These are phyloP conservation scores for Mitragyna speciosa DNA, from an alignment of 257 asterid genomes.

Conservation along the genomic window DNA sequence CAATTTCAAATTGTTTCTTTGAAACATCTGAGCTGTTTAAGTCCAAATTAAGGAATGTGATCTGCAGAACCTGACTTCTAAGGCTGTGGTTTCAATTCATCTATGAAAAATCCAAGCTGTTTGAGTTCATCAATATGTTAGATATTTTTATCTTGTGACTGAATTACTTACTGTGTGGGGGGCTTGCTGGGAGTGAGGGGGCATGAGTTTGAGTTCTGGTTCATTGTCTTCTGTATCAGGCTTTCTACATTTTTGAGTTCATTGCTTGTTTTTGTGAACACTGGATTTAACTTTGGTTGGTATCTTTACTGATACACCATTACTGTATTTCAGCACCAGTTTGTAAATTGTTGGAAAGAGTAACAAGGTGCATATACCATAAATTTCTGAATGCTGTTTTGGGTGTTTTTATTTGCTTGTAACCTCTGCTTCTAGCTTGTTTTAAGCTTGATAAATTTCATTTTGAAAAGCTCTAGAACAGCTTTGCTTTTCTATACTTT, in stretches of 20 bases:
- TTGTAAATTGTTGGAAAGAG: not conserved
- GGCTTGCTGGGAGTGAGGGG: not conserved
- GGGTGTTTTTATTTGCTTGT: not conserved
- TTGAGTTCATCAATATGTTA: not conserved
- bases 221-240: not conserved
- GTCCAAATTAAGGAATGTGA: not conserved
- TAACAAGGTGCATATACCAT: not conserved
- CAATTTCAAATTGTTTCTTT: not conserved
- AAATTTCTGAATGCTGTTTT: not conserved
- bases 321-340: not conserved
- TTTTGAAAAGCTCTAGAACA: not conserved
- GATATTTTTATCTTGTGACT: not conserved
- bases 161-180: not conserved
- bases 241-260: not conserved
- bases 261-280: not conserved
- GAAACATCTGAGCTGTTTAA: not conserved
- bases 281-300: not conserved
- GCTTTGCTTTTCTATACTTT: not conserved
- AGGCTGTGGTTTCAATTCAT: not conserved
- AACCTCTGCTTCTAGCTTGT: not conserved
- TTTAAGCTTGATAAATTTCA: not conserved
- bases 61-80: slow-evolving; percentile 1
- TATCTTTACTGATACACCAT: not conserved
- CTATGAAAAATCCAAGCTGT: not conserved
- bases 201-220: not conserved